Percentiles rank a stretch among this genome's conserved stretches.
phyloP scores from a whole-genome alignment of 2,329 filamentous ascomycete species.

The Aspergillus oerlinghausenensis region DNA sequence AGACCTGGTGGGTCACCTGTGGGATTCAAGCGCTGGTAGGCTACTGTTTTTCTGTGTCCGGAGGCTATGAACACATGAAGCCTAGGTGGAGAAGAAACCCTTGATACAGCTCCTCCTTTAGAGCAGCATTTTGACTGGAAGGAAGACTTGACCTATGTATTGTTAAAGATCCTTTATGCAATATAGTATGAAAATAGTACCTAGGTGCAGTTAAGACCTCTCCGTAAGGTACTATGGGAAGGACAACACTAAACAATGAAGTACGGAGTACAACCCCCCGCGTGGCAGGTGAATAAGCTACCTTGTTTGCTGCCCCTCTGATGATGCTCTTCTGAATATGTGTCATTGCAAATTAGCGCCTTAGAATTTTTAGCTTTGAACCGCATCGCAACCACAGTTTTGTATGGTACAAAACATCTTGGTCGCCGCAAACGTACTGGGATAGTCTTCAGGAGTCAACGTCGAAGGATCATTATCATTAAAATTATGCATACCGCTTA shows the following conservation, averaged over 20 bases:
- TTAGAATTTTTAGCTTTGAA: too few species aligned
- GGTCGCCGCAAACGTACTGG: background rate
- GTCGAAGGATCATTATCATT: background rate
- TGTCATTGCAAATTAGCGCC: background rate
- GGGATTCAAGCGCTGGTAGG: too few species aligned
- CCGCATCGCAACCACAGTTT: too few species aligned
- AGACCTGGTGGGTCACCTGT: conserved; percentile 1
- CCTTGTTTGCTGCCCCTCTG: background rate
- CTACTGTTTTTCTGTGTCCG: too few species aligned
- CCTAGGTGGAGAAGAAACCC: background rate
- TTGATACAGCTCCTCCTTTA: background rate
- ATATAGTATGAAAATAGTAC: background rate
- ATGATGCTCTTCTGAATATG: background rate
- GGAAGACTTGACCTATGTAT: background rate
- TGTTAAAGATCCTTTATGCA: background rate
- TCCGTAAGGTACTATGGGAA: too few species aligned
- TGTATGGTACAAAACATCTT: background rate
- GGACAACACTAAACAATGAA: background rate
- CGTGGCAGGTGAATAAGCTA: background rate
- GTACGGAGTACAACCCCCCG: background rate
- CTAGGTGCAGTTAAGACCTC: too few species aligned
- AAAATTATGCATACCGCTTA: background rate
- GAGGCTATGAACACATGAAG: background rate
- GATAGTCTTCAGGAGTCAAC: background rate
- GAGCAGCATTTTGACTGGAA: too few species aligned